phyloP scores from a whole-genome alignment of 768 basidiomycete genomes.

The Calocybe cyanea region DNA sequence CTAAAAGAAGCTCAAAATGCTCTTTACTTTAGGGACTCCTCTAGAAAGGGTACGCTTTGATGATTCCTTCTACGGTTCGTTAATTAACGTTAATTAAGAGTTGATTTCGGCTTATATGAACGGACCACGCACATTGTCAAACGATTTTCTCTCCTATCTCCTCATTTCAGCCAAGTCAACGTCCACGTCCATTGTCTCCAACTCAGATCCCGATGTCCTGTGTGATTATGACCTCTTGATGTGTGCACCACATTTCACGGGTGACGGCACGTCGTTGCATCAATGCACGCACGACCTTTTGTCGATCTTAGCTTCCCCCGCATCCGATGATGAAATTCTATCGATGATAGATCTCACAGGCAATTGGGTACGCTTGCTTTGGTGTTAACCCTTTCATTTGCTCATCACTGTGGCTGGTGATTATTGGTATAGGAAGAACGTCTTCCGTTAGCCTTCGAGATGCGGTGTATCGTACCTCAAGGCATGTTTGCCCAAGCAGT shows the following conservation, averaged over 20 bases:
- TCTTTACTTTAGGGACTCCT: slow-evolving; percentile 33
- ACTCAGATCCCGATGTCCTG: slow-evolving; percentile 4
- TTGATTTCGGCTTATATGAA: slow-evolving; percentile 59
- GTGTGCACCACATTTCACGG: slow-evolving; percentile 61
- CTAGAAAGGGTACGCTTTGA: slow-evolving; percentile 38
- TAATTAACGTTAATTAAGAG: slow-evolving; percentile 16
- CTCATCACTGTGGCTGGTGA: neutral
- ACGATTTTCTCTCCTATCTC: slow-evolving; percentile 48
- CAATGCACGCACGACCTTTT: slow-evolving; percentile 64
- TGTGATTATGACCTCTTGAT: slow-evolving; percentile 43
- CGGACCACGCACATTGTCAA: slow-evolving; percentile 53
- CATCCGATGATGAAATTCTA: slow-evolving; percentile 19
- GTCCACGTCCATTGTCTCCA: neutral
- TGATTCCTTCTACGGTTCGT: neutral
- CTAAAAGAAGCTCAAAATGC: slow-evolving; percentile 37
- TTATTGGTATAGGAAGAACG: slow-evolving; percentile 4
- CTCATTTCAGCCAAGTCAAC: slow-evolving; percentile 21
- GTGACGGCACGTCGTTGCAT: slow-evolving; percentile 67
- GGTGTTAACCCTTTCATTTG: neutral
- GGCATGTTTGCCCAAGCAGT: slow-evolving; percentile 29
- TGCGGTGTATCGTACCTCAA: slow-evolving; percentile 19
- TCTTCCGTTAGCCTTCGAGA: slow-evolving; percentile 25
- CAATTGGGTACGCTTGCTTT: slow-evolving; percentile 18
- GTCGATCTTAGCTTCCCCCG: slow-evolving; percentile 27
- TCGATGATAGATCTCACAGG: slow-evolving; percentile 11